These are phyloP conservation scores for Rhodotorula sp. DNA, from an alignment of 1,284 basidiomycete genomes.

Conservation along the genomic window DNA sequence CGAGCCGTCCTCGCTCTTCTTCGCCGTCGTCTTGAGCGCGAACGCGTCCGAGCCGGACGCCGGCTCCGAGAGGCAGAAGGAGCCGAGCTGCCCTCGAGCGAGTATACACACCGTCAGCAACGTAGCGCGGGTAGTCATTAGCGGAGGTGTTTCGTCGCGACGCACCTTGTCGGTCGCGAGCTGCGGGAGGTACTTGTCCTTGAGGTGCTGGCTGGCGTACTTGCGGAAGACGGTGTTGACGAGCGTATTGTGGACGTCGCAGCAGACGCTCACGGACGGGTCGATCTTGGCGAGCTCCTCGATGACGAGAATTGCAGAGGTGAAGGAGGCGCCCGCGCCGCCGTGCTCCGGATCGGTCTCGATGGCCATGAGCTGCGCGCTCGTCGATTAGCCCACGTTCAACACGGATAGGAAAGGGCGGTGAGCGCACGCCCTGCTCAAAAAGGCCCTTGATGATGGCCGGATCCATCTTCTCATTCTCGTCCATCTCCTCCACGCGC, in stretches of 20 bases:
- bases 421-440: slow-evolving; percentile 83
- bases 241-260: slow-evolving; percentile 97
- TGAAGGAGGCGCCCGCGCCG: slow-evolving; percentile 90
- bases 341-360: slow-evolving; percentile 83
- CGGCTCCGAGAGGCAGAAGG: slow-evolving; percentile 93
- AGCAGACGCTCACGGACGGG: slow-evolving; percentile 92
- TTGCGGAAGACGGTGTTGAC: slow-evolving; percentile 90
- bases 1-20: slow-evolving; percentile 73
- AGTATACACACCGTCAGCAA: background rate
- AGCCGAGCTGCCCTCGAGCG: slow-evolving; percentile 72
- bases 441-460: slow-evolving; percentile 85
- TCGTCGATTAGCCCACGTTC: background rate
- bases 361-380: slow-evolving; percentile 87
- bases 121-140: background rate
- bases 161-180: slow-evolving; percentile 75
- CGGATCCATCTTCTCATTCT: slow-evolving; percentile 93
- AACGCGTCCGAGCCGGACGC: slow-evolving; percentile 96
- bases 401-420: slow-evolving; percentile 48
- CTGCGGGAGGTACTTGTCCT: slow-evolving; percentile 85
- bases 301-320: slow-evolving; percentile 91
- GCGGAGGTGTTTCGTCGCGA: no score
- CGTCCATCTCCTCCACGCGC: slow-evolving; percentile 95
- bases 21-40: slow-evolving; percentile 88
- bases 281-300: slow-evolving; percentile 97
- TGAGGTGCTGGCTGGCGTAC: slow-evolving; percentile 80